These are phyloP conservation scores for Naganishia liquefaciens DNA, from an alignment of 1,284 basidiomycete genomes.

Conservation along the genomic window DNA sequence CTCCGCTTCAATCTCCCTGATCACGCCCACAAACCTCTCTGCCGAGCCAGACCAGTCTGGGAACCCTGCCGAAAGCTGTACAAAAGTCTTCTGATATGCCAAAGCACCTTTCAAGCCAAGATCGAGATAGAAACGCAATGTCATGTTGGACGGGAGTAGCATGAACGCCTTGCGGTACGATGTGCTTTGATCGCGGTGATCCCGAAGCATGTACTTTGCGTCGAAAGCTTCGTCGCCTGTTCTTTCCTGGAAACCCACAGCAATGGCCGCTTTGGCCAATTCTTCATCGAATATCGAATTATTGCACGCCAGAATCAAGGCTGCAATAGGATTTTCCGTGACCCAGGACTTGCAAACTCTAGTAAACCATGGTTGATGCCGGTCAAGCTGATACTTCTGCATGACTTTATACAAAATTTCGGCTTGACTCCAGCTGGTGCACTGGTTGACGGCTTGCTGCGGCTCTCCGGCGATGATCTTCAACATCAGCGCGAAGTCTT, in stretches of 20 bases:
- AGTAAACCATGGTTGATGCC: constrained; percentile 6
- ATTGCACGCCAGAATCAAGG: constrained; percentile 4
- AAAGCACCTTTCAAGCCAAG: constrained; percentile 1
- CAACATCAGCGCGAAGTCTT: neutral
- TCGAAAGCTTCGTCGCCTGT: neutral
- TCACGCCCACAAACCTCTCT: neutral
- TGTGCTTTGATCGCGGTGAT: neutral
- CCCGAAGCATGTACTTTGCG: neutral
- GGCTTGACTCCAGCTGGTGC: neutral
- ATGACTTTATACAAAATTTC: neutral
- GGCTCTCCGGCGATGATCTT: constrained; percentile 3
- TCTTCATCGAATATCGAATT: neutral
- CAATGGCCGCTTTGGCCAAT: neutral
- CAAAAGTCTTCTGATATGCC: neutral
- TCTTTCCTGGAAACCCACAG: neutral
- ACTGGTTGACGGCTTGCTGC: neutral
- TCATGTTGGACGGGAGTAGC: neutral
- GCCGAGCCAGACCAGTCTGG: neutral
- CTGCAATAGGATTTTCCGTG: neutral
- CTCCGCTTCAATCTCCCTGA: constrained; percentile 3
- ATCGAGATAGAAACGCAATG: neutral
- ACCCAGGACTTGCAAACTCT: neutral
- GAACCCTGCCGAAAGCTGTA: neutral
- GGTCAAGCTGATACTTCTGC: constrained; percentile 7
- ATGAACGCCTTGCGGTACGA: neutral